Evolutionary conservation across 345 rosid genomes (phyloP), one percentile per base, ranked within the genome.

Genomic region (Adansonia digitata): DNA sequence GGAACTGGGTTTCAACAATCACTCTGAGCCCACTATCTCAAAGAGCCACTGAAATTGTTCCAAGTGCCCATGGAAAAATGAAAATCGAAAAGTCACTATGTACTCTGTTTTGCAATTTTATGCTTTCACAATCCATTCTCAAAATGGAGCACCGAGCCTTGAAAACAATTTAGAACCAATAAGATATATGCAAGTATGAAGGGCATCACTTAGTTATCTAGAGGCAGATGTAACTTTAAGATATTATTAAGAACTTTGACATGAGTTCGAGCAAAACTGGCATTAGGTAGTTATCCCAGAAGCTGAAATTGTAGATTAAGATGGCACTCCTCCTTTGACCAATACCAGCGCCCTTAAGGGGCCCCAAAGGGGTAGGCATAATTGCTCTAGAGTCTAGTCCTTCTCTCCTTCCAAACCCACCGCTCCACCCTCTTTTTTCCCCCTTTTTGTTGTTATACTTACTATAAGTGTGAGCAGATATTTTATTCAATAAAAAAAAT

Each of bases 141-240:
- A 40, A n/a, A 64, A 66, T 3, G 53, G 22, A 26, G 53, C 53
- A 45, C 24, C 9, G 40, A 45, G 56, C 15, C 15, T 26, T 17
- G 4, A 29, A 45, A 68, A 68, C 35, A 46, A 68, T 26, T 26
- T 45, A 45, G 72, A 46, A 68, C 71, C 55, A 67, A 67, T n/a
- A 68, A 27, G 22, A 56, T 45, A 15, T 68, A 15, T 15, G 39
- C 34, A 26, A 27, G 39, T 15, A 22, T 26, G 22, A 52, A 20
- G 7, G 26, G 26, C 57, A n/a, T n/a, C 4, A 52, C 57, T 52
- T 5, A 51, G 56, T 51, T 18, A 51, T 48, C 20, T n/a, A 48
- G 51, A 46, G 52, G 52, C 52, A 4, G 56, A 7, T n/a, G 2
- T 18, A 51, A 51, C 56, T 51, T n/a, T 51, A 51, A 1, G 56